Conservation (phyloP, 495 filamentous ascomycete genomes). For the Tuber brumale region DNA sequence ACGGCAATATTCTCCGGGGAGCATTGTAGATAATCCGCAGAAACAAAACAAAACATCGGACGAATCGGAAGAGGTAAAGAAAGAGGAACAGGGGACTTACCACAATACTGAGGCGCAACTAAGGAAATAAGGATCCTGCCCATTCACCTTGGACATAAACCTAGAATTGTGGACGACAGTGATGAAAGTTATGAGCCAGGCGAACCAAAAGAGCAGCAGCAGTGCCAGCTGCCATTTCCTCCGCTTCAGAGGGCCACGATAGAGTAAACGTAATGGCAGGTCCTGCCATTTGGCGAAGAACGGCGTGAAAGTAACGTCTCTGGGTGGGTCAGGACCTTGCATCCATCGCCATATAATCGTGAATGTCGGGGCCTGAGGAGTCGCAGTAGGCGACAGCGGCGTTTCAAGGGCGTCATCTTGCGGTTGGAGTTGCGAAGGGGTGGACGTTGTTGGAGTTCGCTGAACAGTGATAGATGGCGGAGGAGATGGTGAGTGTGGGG, state of each 20-base stretch:
- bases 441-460: background rate
- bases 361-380: background rate
- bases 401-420: slow-evolving; percentile 15
- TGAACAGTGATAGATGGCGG: background rate
- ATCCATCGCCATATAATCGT: slow-evolving; percentile 50
- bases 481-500: background rate
- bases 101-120: slow-evolving; percentile 60
- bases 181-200: slow-evolving; percentile 69
- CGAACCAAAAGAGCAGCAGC: slow-evolving; percentile 55
- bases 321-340: slow-evolving; percentile 62
- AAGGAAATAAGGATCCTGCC: slow-evolving; percentile 58
- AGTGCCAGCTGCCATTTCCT: slow-evolving; percentile 54
- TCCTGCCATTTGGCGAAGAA: slow-evolving; percentile 64
- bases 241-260: slow-evolving; percentile 56
- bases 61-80: background rate
- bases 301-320: slow-evolving; percentile 59
- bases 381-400: slow-evolving; percentile 16
- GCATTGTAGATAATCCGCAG: slow-evolving; percentile 2
- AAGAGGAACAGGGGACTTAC: slow-evolving; percentile 43
- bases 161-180: slow-evolving; percentile 59
- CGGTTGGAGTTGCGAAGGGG: background rate
- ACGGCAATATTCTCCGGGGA: slow-evolving; percentile 28
- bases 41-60: background rate
- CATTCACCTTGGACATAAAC: slow-evolving; percentile 58
- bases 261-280: slow-evolving; percentile 58